These are phyloP conservation scores for Gnomoniopsis smithogilvyi DNA, from an alignment of 2,329 filamentous ascomycete species.

Conservation along the genomic window DNA sequence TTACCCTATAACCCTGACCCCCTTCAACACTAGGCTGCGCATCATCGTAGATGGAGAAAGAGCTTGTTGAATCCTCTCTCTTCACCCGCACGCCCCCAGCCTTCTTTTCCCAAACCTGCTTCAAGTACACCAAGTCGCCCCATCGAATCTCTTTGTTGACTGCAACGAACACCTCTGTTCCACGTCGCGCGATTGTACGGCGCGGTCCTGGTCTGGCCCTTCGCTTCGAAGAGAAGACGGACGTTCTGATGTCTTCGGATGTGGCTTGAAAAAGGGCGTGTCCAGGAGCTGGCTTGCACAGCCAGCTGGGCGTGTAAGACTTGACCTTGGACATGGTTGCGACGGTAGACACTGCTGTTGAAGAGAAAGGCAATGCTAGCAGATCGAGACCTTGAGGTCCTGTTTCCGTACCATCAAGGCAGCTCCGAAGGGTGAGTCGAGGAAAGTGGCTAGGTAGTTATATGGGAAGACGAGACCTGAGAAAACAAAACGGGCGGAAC, in stretches of 20 bases:
- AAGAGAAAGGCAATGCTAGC: constrained; percentile 5
- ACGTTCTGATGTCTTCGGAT: constrained; percentile 28
- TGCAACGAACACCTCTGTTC: constrained; percentile 85
- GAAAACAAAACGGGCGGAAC: background rate
- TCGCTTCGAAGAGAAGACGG: constrained; percentile 37
- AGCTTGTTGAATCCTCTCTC: constrained; percentile 41
- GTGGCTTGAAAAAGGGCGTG: constrained; percentile 69
- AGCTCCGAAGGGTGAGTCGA: background rate
- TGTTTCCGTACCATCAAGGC: constrained; percentile 3
- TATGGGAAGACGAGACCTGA: background rate
- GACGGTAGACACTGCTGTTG: constrained; percentile 12
- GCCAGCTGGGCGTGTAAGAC: constrained; percentile 83
- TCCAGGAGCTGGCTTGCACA: constrained; percentile 73
- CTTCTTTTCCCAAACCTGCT: constrained; percentile 54
- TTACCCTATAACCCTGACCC: constrained; percentile 44
- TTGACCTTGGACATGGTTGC: constrained; percentile 76
- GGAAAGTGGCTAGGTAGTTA: background rate
- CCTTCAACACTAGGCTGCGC: constrained; percentile 25
- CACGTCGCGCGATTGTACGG: constrained; percentile 73
- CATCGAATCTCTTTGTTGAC: constrained; percentile 88
- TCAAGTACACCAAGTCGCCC: constrained; percentile 79
- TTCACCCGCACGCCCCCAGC: constrained; percentile 39
- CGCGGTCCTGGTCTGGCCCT: constrained; percentile 46
- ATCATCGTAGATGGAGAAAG: constrained; percentile 31
- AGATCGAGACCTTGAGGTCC: background rate